These are phyloP conservation scores for Colletotrichum euphorbiae DNA, from an alignment of 2,329 filamentous ascomycete genomes.

Conservation along the genomic window DNA sequence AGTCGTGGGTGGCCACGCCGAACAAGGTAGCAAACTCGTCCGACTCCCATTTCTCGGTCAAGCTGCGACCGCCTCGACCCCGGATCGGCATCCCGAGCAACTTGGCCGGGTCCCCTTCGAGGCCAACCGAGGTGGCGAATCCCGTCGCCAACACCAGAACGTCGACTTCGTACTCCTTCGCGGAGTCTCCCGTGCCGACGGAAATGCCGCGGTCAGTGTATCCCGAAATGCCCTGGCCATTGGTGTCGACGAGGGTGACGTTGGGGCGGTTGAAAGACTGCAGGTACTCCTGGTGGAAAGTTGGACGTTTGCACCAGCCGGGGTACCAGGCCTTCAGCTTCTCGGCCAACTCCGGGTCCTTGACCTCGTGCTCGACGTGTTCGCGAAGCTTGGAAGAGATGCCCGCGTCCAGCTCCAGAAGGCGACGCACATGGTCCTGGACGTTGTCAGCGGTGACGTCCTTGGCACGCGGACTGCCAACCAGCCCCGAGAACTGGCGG, in stretches of 20 bases:
- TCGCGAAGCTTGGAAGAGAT: conserved; percentile 56
- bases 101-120: conserved; percentile 38
- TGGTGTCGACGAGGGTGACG: conserved; percentile 70
- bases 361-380: conserved; percentile 60
- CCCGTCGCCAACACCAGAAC: conserved; percentile 52
- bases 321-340: conserved; percentile 70
- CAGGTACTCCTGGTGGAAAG: conserved; percentile 70
- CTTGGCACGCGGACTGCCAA: conserved; percentile 26
- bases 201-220: conserved; percentile 60
- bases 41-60: conserved; percentile 57
- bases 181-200: conserved; percentile 46
- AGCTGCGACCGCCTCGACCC: conserved; percentile 56
- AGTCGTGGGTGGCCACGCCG: conserved; percentile 58
- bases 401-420: conserved; percentile 55
- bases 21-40: conserved; percentile 62
- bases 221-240: conserved; percentile 61
- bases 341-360: conserved; percentile 61
- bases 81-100: conserved; percentile 44
- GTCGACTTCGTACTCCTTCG: conserved; percentile 61
- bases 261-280: conserved; percentile 67
- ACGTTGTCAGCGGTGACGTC: conserved; percentile 36
- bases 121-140: conserved; percentile 44
- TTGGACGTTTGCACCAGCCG: conserved; percentile 71
- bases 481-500: not conserved
- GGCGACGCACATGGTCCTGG: conserved; percentile 48